Percentiles rank a stretch among this genome's conserved stretches.
These are phyloP conservation scores for Seiridium cupressi DNA, from an alignment of 2,329 filamentous ascomycete genomes.

Conservation along the genomic window DNA sequence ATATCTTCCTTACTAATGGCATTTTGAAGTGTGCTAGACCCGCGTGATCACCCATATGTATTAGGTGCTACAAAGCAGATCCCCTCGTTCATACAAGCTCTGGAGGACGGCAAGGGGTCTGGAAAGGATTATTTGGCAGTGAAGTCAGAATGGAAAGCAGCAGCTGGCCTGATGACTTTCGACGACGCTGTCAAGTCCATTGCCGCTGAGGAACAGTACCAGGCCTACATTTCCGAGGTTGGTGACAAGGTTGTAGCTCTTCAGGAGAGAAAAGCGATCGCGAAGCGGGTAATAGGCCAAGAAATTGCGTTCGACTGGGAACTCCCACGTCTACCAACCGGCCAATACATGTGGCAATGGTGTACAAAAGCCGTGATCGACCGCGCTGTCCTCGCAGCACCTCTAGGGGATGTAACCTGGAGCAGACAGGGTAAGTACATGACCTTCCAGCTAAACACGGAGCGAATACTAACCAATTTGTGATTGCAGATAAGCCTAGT, in stretches of 20 bases:
- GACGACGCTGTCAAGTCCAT: conserved; percentile 31
- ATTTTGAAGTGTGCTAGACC: conserved; percentile 28
- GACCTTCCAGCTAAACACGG: conserved; percentile 20
- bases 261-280: conserved; percentile 12
- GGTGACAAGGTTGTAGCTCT: conserved; percentile 1
- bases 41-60: conserved; percentile 36
- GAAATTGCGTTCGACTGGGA: conserved; percentile 33
- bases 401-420: conserved; percentile 35
- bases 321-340: conserved; percentile 28
- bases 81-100: conserved; percentile 21
- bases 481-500: conserved; percentile 1
- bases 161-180: conserved; percentile 29
- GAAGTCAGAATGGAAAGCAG: conserved; percentile 28
- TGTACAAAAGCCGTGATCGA: conserved; percentile 29
- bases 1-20: background rate
- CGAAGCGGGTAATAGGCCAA: conserved; percentile 18
- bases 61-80: conserved; percentile 33
- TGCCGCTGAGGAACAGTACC: conserved; percentile 23
- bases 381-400: conserved; percentile 30
- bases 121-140: conserved; percentile 24
- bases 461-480: background rate
- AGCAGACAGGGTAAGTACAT: conserved; percentile 25
- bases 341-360: conserved; percentile 33
- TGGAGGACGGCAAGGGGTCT: conserved; percentile 19
- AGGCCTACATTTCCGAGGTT: conserved; percentile 17